phyloP scores from a whole-genome alignment of 306 rosid species.

The Senna siamea region DNA sequence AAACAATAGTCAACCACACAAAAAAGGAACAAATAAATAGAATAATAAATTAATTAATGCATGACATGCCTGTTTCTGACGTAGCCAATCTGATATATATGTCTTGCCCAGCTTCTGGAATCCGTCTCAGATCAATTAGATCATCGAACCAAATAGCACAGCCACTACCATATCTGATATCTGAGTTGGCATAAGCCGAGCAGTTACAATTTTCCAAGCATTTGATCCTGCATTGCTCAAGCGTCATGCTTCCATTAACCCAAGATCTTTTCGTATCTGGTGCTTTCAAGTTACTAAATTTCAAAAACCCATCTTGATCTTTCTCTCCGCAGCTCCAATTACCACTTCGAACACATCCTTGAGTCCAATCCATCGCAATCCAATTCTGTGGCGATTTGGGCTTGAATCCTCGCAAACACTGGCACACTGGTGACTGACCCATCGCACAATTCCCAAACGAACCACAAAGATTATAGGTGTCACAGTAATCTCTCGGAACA shows the following conservation, averaged over 20 bases:
- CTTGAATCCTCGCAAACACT: conserved; percentile 39
- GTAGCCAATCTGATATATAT: conserved; percentile 45
- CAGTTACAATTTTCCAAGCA: conserved; percentile 38
- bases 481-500: no score
- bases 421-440: no score
- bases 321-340: conserved; percentile 36
- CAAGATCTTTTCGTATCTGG: conserved; percentile 37
- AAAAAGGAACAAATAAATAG: no score
- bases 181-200: conserved; percentile 39
- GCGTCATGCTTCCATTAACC: conserved; percentile 18
- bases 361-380: neutral
- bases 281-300: neutral
- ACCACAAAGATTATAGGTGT: no score
- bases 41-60: no score
- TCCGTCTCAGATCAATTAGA: conserved; percentile 32
- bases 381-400: conserved; percentile 23
- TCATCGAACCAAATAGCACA: conserved; percentile 49
- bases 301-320: conserved; percentile 31
- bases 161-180: conserved; percentile 32
- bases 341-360: conserved; percentile 42
- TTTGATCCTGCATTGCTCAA: conserved; percentile 14
- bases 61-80: conserved; percentile 44
- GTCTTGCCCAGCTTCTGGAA: conserved; percentile 47
- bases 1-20: no score
- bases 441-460: no score